Conservation (phyloP, 805 yeast genomes). For the Schwanniomyces occidentalis region DNA sequence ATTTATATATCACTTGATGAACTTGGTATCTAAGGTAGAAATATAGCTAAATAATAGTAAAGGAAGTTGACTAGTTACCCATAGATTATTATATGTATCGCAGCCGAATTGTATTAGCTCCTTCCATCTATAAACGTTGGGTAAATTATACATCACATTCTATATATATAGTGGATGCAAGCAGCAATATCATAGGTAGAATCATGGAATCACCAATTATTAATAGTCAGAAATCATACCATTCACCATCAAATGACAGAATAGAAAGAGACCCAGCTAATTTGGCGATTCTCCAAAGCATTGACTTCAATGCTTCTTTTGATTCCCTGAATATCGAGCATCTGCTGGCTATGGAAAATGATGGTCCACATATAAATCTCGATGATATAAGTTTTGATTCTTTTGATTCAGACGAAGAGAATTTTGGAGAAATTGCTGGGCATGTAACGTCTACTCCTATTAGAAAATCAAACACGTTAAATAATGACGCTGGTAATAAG, state of each 20-base stretch:
- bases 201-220: too few species aligned
- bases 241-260: too few species aligned
- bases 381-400: constrained; percentile 8
- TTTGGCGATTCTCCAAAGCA: constrained; percentile 3
- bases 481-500: background rate
- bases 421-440: background rate
- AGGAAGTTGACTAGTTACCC: too few species aligned
- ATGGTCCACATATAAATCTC: background rate
- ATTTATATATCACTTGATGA: too few species aligned
- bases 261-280: constrained; percentile 2
- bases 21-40: too few species aligned
- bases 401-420: constrained; percentile 5
- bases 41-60: too few species aligned
- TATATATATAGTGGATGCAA: background rate
- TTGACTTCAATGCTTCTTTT: constrained; percentile 7
- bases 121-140: constrained; percentile 3
- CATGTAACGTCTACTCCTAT: background rate
- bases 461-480: background rate
- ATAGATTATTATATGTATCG: too few species aligned
- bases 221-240: too few species aligned
- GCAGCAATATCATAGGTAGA: too few species aligned
- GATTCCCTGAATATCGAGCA: constrained; percentile 5
- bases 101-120: background rate
- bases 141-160: background rate
- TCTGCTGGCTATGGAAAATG: background rate